Base-by-base conservation (phyloP, 1,284 basidiomycete species). In the Schizophyllum amplum region DNA sequence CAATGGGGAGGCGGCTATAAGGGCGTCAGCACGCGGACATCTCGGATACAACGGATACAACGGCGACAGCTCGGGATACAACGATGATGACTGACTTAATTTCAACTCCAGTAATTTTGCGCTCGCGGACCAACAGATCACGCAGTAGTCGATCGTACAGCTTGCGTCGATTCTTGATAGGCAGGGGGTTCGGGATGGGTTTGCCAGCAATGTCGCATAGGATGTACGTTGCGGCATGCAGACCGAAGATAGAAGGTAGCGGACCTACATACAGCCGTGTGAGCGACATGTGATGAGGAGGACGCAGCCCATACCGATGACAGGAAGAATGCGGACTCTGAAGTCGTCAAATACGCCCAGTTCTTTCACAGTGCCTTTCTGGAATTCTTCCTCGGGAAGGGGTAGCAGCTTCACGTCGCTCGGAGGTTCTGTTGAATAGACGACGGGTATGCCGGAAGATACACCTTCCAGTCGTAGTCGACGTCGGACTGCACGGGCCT, bases 341-440 rank as follows among this genome's bases (percentile, higher is more conserved):
- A 98, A 99, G 68, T 98, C 93, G 66, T 96, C 91, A 59, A 98
- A 90, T 4, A 90, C 89, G 9, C 91, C 87, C 2, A 99, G 80
- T 71, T 99, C 95, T 65, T 92, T 88, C 4, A 98, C 88, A 21
- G 86, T 77, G 13, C 96, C 97, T 69, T 90, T 93, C 65, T 88
- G 75, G 68, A 94, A 95, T 71, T 98, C 94, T 60, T 94, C 92
- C 60, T 98, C 93, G 0, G 92, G 82, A 0, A 99, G 77, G 0
- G 96, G 97, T 2, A 98, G 81, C 1, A 99, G 77, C 62, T 90
- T 90, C 51, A 97, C 84, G 55, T 95, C 88, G 17, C 88, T 79
- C 0, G 94, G 94, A 23, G 93, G 89, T 69, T 98, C 95, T 4
- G 95, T 98, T 1, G 92, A 96, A 72, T 96, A 99, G 4, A 97